Evolutionary conservation across 1,284 basidiomycete genomes (phyloP), one percentile per base, ranked within the genome.

Genomic region (Caloboletus firmus): DNA sequence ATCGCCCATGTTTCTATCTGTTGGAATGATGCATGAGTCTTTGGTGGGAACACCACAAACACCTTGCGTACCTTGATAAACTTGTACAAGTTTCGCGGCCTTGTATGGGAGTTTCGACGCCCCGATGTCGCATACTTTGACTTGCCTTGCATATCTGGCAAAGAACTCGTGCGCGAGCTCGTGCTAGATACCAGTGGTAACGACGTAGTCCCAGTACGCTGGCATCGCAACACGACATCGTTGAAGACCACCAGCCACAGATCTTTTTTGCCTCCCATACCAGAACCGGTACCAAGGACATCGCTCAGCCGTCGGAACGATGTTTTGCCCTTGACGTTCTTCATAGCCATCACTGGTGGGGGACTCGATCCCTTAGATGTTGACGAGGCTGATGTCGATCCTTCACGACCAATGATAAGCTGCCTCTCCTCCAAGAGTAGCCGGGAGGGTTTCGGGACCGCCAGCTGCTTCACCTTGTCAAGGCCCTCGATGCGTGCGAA

Each of bases 401-500:
- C 64, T 17, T 68, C 67, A 37, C 62, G 66, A 40, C 60, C 64
- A 18, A 65, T 67, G 62, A 52, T 68, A 59, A 86, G 76, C 43
- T 83, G 82, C 39, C 82, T 80, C 69, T 99, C 96, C 60, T 91
- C 87, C 34, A 98, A 70, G n/a, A 98, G 81, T 15, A 96, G 72
- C 10, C 96, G 81, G 26, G 90, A 91, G 3, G 92, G 84, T 66
- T 95, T 95, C 0, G 96, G 96, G 18, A 91, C 78, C 51, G 94
- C 92, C 47, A 99, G 77, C 66, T 84, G 84, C 70, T 87, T 85
- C 66, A 93, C 91, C 69, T 90, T 92, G 67, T 95, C 93, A 50
- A 99, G 76, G 0, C 95, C 95, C 56, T 98, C 96, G 44, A 99
- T 98, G 13, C 96, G 85, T 1, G 95, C 96, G 66, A 97, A 92